These are phyloP conservation scores for Bathelium albidoporum DNA, from an alignment of 495 filamentous ascomycete species.

Conservation along the genomic window DNA sequence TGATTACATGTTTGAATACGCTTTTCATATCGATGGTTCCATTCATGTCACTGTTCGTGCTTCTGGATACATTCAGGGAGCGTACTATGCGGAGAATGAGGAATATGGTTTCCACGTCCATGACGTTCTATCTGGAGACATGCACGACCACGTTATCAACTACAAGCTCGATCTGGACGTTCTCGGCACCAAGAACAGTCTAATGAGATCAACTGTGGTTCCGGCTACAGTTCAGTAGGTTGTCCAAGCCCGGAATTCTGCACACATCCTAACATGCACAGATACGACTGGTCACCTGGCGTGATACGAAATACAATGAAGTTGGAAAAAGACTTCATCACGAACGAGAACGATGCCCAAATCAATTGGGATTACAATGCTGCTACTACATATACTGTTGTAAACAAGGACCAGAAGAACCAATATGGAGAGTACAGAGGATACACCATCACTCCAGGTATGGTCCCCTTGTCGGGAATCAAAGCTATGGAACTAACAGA, in stretches of 20 bases:
- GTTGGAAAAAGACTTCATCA: constrained; percentile 35
- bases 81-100: constrained; percentile 43
- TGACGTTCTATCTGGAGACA: constrained; percentile 41
- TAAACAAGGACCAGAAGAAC: constrained; percentile 44
- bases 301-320: constrained; percentile 45
- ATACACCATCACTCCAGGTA: constrained; percentile 41
- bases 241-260: not conserved
- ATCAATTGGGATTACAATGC: constrained; percentile 44
- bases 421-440: constrained; percentile 45
- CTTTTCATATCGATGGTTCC: constrained; percentile 46
- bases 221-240: constrained; percentile 23
- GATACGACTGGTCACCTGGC: constrained; percentile 42
- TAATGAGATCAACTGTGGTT: constrained; percentile 35
- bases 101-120: constrained; percentile 50
- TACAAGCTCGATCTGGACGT: constrained; percentile 50
- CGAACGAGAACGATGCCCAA: constrained; percentile 37
- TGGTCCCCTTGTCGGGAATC: not conserved
- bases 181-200: constrained; percentile 39
- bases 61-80: constrained; percentile 46
- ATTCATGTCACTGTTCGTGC: constrained; percentile 47
- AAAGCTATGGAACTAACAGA: not conserved
- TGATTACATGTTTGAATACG: constrained; percentile 42
- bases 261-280: constrained; percentile 23
- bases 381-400: constrained; percentile 40
- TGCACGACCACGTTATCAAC: constrained; percentile 53